These are phyloP conservation scores for Xylaria grammica DNA, from an alignment of 495 filamentous ascomycete genomes.

Conservation along the genomic window DNA sequence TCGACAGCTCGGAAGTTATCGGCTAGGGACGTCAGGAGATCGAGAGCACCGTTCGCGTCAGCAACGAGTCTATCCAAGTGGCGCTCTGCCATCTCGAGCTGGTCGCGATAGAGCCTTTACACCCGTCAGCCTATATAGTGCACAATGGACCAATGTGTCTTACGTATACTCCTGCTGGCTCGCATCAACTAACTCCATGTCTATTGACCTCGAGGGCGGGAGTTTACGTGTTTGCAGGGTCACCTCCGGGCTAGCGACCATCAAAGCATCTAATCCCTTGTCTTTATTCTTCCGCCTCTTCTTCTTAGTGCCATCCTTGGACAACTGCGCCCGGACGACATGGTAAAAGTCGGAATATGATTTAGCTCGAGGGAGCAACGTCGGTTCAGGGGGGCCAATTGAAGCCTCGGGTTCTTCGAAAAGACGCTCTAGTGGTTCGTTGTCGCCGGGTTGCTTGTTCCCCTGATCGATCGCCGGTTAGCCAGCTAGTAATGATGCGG, in stretches of 20 bases:
- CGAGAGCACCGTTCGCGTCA: slow-evolving; percentile 73
- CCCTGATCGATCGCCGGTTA: slow-evolving; percentile 33
- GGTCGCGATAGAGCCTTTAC: slow-evolving; percentile 72
- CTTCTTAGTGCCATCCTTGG: slow-evolving; percentile 49
- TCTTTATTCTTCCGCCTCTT: slow-evolving; percentile 46
- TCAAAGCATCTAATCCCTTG: slow-evolving; percentile 51
- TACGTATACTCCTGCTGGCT: slow-evolving; percentile 89
- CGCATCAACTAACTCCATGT: slow-evolving; percentile 71
- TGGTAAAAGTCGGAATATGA: slow-evolving; percentile 78
- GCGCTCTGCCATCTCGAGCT: slow-evolving; percentile 76
- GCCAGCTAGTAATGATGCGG: slow-evolving; percentile 27
- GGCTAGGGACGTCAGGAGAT: slow-evolving; percentile 74
- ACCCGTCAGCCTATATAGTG: slow-evolving; percentile 14
- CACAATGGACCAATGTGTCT: slow-evolving; percentile 27
- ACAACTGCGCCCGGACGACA: slow-evolving; percentile 61
- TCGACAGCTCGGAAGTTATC: slow-evolving; percentile 86
- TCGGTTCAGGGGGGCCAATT: slow-evolving; percentile 65
- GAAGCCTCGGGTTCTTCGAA: slow-evolving; percentile 56
- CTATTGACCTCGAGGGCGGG: slow-evolving; percentile 59
- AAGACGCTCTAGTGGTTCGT: slow-evolving; percentile 49
- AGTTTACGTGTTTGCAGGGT: slow-evolving; percentile 50
- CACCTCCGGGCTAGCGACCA: slow-evolving; percentile 51
- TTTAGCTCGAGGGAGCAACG: slow-evolving; percentile 67
- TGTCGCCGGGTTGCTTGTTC: slow-evolving; percentile 44
- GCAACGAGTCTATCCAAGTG: slow-evolving; percentile 81